phyloP scores from a whole-genome alignment of 208 protist species.

The Crithidia thermophila region DNA sequence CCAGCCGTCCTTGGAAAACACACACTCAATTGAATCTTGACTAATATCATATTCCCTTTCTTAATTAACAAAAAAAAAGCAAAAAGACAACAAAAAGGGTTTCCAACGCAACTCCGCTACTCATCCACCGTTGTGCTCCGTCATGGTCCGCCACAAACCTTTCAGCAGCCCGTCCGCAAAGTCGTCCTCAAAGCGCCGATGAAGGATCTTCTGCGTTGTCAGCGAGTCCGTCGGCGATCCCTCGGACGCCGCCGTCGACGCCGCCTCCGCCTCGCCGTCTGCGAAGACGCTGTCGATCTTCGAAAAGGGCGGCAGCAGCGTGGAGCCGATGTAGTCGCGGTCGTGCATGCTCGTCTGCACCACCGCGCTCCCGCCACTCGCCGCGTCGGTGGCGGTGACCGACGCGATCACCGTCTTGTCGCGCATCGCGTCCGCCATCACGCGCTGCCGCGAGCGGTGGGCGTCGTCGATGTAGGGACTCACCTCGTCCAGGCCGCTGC shows the following conservation, averaged over 20 bases:
- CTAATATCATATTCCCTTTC: too few species aligned
- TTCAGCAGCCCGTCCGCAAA: constrained; percentile 1
- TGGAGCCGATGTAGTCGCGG: constrained; percentile 12
- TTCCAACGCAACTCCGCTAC: neutral
- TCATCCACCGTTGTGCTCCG: neutral
- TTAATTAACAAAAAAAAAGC: too few species aligned
- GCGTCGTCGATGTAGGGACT: constrained; percentile 3
- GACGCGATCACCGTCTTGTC: neutral
- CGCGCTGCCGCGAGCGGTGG: neutral
- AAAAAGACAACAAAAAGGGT: neutral
- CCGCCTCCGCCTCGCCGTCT: neutral
- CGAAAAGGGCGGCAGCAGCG: constrained; percentile 15
- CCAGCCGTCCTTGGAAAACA: too few species aligned
- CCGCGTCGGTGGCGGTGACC: neutral
- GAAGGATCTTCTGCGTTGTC: neutral
- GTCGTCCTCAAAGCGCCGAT: neutral
- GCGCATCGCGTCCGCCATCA: neutral
- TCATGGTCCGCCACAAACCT: constrained; percentile 5
- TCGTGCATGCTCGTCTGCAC: constrained; percentile 13
- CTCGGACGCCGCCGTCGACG: too few species aligned
- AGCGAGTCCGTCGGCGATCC: neutral
- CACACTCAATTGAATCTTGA: too few species aligned
- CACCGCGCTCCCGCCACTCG: neutral
- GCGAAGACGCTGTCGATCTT: constrained; percentile 18
- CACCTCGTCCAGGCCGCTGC: neutral